Evolutionary conservation across 352 stramenopile genomes (phyloP).

Genomic region (Paralagenidium karlingii): DNA sequence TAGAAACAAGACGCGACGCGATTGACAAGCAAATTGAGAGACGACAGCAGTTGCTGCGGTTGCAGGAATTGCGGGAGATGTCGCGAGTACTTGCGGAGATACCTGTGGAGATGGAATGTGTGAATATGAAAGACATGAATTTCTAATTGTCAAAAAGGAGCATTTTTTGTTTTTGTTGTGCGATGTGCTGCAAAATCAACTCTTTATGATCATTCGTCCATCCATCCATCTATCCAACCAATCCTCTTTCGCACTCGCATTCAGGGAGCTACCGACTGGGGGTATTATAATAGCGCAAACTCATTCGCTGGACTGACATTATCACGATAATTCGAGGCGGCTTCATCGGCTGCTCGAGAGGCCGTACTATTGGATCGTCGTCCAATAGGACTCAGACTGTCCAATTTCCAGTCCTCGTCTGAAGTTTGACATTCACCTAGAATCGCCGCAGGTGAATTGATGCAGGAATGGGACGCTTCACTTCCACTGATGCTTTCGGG

Average conservation of each 20-base stretch:
- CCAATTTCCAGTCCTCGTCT: constrained; percentile 7
- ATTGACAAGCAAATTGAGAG: constrained; percentile 33
- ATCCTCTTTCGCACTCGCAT: too few species aligned
- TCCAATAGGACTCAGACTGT: constrained; percentile 17
- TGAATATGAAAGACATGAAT: not conserved
- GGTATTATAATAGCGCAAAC: too few species aligned
- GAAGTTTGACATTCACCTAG: too few species aligned
- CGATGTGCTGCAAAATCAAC: not conserved
- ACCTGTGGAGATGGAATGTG: constrained; percentile 3
- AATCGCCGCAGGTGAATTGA: constrained; percentile 25
- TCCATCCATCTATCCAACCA: too few species aligned
- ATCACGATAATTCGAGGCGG: too few species aligned
- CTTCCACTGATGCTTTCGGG: too few species aligned
- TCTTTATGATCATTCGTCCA: too few species aligned
- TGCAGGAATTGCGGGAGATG: constrained; percentile 26
- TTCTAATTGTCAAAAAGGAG: not conserved
- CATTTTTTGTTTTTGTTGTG: not conserved
- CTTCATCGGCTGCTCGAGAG: too few species aligned
- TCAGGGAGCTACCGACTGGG: too few species aligned
- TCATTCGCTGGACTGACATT: too few species aligned
- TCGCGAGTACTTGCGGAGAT: not conserved
- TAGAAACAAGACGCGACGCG: constrained; percentile 27
- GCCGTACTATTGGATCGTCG: constrained; percentile 1
- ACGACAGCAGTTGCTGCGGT: constrained; percentile 37
- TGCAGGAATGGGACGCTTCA: constrained; percentile 19